Evolutionary conservation across 306 rosid genomes (phyloP).

Genomic region (Purshia tridentata): DNA sequence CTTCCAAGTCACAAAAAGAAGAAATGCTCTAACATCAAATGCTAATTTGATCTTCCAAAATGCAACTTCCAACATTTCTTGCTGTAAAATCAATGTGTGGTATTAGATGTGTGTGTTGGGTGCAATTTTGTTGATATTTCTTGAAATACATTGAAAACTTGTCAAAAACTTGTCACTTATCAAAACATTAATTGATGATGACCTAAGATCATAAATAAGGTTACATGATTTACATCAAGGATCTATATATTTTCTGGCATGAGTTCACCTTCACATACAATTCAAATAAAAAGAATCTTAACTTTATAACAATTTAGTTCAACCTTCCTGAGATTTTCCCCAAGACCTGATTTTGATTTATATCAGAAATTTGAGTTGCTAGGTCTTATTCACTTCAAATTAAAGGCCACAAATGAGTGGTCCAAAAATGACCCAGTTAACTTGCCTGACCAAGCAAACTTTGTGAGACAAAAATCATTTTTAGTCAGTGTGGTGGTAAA

Average conservation of each 20-base stretch:
- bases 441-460: background rate
- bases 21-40: background rate
- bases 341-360: too few relatives aligned
- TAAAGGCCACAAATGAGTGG: too few relatives aligned
- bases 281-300: too few relatives aligned
- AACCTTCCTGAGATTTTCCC: too few relatives aligned
- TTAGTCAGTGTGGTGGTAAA: background rate
- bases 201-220: too few relatives aligned
- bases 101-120: background rate
- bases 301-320: too few relatives aligned
- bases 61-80: background rate
- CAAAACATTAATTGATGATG: background rate
- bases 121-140: constrained; percentile 2
- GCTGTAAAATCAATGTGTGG: background rate
- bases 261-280: too few relatives aligned
- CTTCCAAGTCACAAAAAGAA: too few relatives aligned
- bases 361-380: too few relatives aligned
- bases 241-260: too few relatives aligned
- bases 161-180: background rate
- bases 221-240: too few relatives aligned
- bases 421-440: background rate
- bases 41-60: background rate
- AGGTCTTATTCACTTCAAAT: too few relatives aligned
- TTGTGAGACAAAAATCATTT: background rate
- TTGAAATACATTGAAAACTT: background rate